These are phyloP conservation scores for Ophiostoma australiae DNA, from an alignment of 2,329 filamentous ascomycete species.

Conservation along the genomic window DNA sequence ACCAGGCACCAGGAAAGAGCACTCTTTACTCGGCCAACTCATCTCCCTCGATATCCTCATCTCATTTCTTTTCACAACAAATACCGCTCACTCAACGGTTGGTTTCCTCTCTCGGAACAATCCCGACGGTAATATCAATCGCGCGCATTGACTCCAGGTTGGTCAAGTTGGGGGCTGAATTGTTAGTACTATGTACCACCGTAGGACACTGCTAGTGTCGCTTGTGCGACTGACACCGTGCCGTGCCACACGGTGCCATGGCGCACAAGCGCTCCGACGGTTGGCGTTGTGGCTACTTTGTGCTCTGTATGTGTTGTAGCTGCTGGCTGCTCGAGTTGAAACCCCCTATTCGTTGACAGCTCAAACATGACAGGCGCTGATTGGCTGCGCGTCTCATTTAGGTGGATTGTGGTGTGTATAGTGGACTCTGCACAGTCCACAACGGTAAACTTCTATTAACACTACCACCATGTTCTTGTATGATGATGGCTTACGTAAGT, in stretches of 20 bases:
- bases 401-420: no score
- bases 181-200: neutral
- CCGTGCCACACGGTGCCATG: neutral
- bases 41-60: neutral
- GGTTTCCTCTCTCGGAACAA: conserved; percentile 2
- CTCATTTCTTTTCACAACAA: neutral
- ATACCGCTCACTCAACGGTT: neutral
- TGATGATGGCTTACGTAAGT: neutral
- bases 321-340: no score
- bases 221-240: neutral
- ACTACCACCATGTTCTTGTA: neutral
- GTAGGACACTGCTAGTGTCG: conserved; percentile 32
- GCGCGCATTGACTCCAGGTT: conserved; percentile 14
- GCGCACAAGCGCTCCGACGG: neutral
- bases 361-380: no score
- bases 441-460: neutral
- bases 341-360: neutral
- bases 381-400: no score
- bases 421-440: no score
- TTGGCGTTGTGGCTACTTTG: no score
- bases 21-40: neutral
- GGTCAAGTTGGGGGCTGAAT: neutral
- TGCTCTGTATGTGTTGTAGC: no score
- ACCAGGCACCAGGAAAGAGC: no score
- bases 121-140: neutral